Conservation (phyloP, 768 basidiomycete genomes). For the Lepiota venenata region DNA sequence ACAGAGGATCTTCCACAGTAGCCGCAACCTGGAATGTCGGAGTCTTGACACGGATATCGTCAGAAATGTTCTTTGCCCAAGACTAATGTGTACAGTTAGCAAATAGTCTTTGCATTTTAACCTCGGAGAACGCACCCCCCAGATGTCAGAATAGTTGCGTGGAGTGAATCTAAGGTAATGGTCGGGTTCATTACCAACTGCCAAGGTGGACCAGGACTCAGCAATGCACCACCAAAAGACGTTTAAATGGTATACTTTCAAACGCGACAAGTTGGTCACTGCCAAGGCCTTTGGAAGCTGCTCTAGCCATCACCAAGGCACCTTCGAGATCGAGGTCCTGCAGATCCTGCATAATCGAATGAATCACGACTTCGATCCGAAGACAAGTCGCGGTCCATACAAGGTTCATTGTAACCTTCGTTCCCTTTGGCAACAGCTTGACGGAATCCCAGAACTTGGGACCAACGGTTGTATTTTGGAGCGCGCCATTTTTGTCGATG, state of each 20-base stretch:
- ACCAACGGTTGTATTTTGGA: slow-evolving; percentile 50
- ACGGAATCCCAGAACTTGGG: slow-evolving; percentile 47
- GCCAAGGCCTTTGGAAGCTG: slow-evolving; percentile 34
- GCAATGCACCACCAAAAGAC: background rate
- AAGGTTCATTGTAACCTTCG: slow-evolving; percentile 44
- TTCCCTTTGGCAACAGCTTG: slow-evolving; percentile 40
- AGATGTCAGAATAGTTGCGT: slow-evolving; percentile 38
- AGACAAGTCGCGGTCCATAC: slow-evolving; percentile 20
- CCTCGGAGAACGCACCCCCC: slow-evolving; percentile 34
- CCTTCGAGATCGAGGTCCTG: slow-evolving; percentile 40
- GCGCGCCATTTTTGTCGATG: slow-evolving; percentile 37
- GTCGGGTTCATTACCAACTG: slow-evolving; percentile 58
- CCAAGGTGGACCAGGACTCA: background rate
- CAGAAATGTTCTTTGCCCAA: slow-evolving; percentile 47
- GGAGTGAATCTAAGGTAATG: slow-evolving; percentile 43
- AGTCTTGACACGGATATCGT: slow-evolving; percentile 17
- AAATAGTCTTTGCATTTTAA: background rate
- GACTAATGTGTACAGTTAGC: slow-evolving; percentile 24
- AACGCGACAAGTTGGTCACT: slow-evolving; percentile 36
- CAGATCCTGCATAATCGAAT: slow-evolving; percentile 33
- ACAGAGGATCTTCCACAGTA: slow-evolving; percentile 47
- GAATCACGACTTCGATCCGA: background rate
- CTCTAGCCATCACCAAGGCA: slow-evolving; percentile 39
- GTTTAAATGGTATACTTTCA: slow-evolving; percentile 36
- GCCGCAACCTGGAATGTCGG: slow-evolving; percentile 49